These are phyloP conservation scores for Cocos nucifera DNA, from an alignment of 176 grass and related monocot genomes.

Conservation along the genomic window DNA sequence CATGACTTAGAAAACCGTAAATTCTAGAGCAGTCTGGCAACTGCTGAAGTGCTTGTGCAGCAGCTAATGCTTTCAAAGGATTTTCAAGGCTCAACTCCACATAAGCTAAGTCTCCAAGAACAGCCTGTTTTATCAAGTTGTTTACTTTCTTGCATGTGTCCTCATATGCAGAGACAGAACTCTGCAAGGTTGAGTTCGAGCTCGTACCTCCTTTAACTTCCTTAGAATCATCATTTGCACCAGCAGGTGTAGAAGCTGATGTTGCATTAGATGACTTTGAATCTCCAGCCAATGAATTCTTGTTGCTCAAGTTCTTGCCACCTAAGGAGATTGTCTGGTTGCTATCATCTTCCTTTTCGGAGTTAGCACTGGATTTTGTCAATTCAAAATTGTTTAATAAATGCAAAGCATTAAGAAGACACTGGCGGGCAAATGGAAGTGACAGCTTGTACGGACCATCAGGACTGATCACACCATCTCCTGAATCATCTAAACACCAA, in stretches of 20 bases:
- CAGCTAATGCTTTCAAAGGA: constrained; percentile 59
- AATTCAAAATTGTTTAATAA: constrained; percentile 38
- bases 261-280: constrained; percentile 31
- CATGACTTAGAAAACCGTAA: constrained; percentile 56
- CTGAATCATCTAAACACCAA: constrained; percentile 23
- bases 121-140: constrained; percentile 54
- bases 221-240: constrained; percentile 47
- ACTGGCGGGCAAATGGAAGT: constrained; percentile 60
- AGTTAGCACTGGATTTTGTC: background rate
- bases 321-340: constrained; percentile 25
- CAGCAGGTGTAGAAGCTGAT: constrained; percentile 8
- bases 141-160: constrained; percentile 64
- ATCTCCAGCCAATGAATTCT: constrained; percentile 33
- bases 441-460: constrained; percentile 40
- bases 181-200: constrained; percentile 51
- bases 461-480: constrained; percentile 21
- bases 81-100: constrained; percentile 73
- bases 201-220: constrained; percentile 18
- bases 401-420: constrained; percentile 58
- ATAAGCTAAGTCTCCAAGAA: constrained; percentile 68
- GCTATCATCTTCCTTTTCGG: constrained; percentile 24
- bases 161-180: constrained; percentile 46
- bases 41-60: constrained; percentile 41
- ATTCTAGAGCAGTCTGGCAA: constrained; percentile 64
- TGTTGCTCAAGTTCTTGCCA: constrained; percentile 33